Evolutionary conservation across 495 filamentous ascomycete species (phyloP).

Genomic region (Lichina pygmaea): DNA sequence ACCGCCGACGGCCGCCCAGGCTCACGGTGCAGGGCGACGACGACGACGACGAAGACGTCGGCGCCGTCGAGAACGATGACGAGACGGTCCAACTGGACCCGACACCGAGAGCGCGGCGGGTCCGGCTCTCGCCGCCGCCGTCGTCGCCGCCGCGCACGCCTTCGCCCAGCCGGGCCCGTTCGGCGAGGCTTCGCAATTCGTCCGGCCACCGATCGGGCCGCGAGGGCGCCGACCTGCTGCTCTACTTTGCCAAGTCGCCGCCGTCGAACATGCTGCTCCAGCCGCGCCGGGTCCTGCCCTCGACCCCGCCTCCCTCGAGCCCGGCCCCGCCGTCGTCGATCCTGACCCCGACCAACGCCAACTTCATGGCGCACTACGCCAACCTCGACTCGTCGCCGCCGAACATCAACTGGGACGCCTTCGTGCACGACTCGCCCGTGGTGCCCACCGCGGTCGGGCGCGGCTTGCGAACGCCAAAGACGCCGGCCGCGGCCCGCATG

Average conservation of each 20-base stretch:
- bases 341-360: constrained; percentile 54
- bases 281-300: constrained; percentile 35
- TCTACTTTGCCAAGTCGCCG: constrained; percentile 82
- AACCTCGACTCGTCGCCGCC: constrained; percentile 28
- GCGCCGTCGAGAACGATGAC: too few species aligned
- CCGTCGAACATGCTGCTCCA: constrained; percentile 31
- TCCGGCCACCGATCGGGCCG: constrained; percentile 21
- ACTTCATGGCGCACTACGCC: constrained; percentile 26
- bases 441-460: constrained; percentile 59
- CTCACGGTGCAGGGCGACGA: constrained; percentile 4
- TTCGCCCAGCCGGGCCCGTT: constrained; percentile 8
- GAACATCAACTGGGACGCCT: constrained; percentile 65
- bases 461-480: constrained; percentile 29
- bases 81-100: too few species aligned
- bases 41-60: too few species aligned
- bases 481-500: background rate
- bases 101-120: too few species aligned
- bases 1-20: constrained; percentile 5
- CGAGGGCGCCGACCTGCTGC: constrained; percentile 70
- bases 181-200: constrained; percentile 8
- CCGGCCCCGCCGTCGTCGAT: constrained; percentile 59
- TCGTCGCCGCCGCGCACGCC: constrained; percentile 13
- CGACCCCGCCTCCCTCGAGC: constrained; percentile 46
- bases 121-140: constrained; percentile 5
- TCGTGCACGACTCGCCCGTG: constrained; percentile 87